These are phyloP conservation scores for Saccharomycopsis guyanensis DNA, from an alignment of 805 yeast genomes.

Conservation along the genomic window DNA sequence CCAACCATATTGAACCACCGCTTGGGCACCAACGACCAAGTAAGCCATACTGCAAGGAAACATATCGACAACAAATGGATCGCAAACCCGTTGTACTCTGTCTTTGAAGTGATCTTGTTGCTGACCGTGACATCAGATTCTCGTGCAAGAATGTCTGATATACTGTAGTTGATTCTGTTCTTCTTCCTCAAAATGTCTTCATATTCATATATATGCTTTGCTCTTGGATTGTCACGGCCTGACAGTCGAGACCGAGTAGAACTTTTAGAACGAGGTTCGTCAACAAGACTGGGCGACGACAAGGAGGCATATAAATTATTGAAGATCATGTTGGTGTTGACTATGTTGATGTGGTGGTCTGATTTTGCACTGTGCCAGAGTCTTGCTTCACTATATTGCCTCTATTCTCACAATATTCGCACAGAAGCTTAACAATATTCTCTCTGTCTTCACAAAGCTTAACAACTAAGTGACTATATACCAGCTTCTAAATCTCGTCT, in stretches of 20 bases:
- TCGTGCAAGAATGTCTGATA: constrained; percentile 50
- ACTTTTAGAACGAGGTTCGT: neutral
- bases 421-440: too few relatives aligned
- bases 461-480: too few relatives aligned
- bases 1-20: constrained; percentile 42
- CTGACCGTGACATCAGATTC: constrained; percentile 61
- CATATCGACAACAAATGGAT: constrained; percentile 61
- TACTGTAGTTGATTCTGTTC: constrained; percentile 14
- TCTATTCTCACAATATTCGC: too few relatives aligned
- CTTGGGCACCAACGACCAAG: constrained; percentile 75
- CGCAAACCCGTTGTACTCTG: constrained; percentile 87
- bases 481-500: too few relatives aligned
- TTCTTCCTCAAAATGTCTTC: constrained; percentile 18
- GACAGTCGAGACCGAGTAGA: neutral
- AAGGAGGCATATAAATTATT: constrained; percentile 20
- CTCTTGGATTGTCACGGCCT: neutral
- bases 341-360: too few relatives aligned
- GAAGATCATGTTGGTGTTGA: constrained; percentile 12
- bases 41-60: constrained; percentile 45
- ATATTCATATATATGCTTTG: constrained; percentile 16
- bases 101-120: constrained; percentile 44
- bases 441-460: too few relatives aligned
- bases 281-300: constrained; percentile 16
- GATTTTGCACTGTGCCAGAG: too few relatives aligned
- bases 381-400: too few relatives aligned